phyloP scores from a whole-genome alignment of 2,329 filamentous ascomycete species.

The Pseudocercospora ulei region DNA sequence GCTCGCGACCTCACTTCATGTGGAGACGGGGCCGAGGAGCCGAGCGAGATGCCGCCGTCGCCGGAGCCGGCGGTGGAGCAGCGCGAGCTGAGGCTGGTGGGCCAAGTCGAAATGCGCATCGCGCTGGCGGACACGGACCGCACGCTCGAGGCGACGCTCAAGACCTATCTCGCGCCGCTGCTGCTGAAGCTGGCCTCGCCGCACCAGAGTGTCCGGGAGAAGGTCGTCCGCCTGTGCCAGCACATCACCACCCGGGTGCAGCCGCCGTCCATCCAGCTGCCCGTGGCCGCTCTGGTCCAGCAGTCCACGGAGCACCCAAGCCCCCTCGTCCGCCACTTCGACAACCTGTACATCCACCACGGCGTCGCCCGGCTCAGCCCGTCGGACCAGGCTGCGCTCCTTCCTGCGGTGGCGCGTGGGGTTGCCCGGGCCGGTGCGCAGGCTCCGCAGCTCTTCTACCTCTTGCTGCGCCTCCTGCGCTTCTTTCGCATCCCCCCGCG shows the following conservation, averaged over 20 bases:
- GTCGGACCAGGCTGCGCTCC: slow-evolving; percentile 57
- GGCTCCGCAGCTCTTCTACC: slow-evolving; percentile 63
- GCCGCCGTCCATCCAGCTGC: slow-evolving; percentile 59
- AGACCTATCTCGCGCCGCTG: slow-evolving; percentile 68
- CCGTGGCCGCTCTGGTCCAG: slow-evolving; percentile 71
- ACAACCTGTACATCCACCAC: slow-evolving; percentile 80
- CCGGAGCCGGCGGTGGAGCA: slow-evolving; percentile 42
- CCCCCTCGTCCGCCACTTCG: slow-evolving; percentile 72
- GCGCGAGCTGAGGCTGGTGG: slow-evolving; percentile 70
- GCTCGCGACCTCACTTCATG: slow-evolving; percentile 3
- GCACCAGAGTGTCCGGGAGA: slow-evolving; percentile 67
- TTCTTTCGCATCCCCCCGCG: slow-evolving; percentile 62
- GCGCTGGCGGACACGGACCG: slow-evolving; percentile 71
- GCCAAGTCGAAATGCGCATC: slow-evolving; percentile 77
- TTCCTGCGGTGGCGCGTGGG: slow-evolving; percentile 60
- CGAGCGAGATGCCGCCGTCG: slow-evolving; percentile 11
- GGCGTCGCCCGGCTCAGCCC: slow-evolving; percentile 56
- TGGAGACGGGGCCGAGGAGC: neutral
- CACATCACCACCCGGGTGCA: slow-evolving; percentile 59
- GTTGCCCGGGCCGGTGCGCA: slow-evolving; percentile 52
- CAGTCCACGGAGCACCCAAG: slow-evolving; percentile 76
- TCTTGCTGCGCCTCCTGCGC: slow-evolving; percentile 66
- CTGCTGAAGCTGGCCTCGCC: slow-evolving; percentile 80
- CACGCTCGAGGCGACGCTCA: slow-evolving; percentile 68
- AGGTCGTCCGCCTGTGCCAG: slow-evolving; percentile 62